Percentiles rank a stretch among this genome's conserved stretches.
Conservation (phyloP, 2,329 filamentous ascomycete species). For the Fusarium xyrophilum region DNA sequence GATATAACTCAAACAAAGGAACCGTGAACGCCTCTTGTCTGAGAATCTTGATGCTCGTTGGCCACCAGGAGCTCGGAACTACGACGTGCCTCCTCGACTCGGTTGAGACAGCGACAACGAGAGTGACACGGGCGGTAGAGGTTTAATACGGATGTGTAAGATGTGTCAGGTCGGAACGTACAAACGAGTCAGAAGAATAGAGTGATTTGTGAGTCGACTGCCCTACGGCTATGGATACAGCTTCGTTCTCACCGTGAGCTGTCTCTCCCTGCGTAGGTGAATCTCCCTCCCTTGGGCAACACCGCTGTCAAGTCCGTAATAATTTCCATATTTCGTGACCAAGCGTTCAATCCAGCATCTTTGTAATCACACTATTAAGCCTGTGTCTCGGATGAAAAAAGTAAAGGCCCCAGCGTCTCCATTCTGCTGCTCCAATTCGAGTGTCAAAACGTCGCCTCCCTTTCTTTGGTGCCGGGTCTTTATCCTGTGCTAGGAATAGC, state of each 20-base stretch:
- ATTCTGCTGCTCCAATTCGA: constrained; percentile 30
- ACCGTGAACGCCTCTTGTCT: constrained; percentile 27
- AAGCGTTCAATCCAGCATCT: constrained; percentile 1
- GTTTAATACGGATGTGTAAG: constrained; percentile 7
- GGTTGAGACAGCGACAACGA: constrained; percentile 37
- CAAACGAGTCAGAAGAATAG: constrained; percentile 15
- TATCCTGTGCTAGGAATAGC: constrained; percentile 35
- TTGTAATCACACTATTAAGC: constrained; percentile 11
- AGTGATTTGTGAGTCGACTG: constrained; percentile 24
- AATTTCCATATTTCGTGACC: constrained; percentile 11
- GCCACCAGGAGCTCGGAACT: constrained; percentile 20
- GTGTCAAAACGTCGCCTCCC: constrained; percentile 31
- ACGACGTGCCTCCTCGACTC: constrained; percentile 26
- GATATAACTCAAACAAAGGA: constrained; percentile 16
- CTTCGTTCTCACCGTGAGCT: constrained; percentile 10
- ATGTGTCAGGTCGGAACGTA: constrained; percentile 17
- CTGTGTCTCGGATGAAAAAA: constrained; percentile 20
- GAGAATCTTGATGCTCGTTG: constrained; percentile 25
- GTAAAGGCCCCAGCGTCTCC: constrained; percentile 16
- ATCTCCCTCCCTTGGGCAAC: constrained; percentile 26
- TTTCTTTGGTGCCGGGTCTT: constrained; percentile 30
- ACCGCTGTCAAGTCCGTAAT: constrained; percentile 1
- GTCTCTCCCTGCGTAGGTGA: constrained; percentile 22
- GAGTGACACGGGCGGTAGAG: constrained; percentile 11
- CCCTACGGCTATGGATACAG: neutral